Conservation (phyloP, 768 basidiomycete species). For the Hypholoma fasciculare region DNA sequence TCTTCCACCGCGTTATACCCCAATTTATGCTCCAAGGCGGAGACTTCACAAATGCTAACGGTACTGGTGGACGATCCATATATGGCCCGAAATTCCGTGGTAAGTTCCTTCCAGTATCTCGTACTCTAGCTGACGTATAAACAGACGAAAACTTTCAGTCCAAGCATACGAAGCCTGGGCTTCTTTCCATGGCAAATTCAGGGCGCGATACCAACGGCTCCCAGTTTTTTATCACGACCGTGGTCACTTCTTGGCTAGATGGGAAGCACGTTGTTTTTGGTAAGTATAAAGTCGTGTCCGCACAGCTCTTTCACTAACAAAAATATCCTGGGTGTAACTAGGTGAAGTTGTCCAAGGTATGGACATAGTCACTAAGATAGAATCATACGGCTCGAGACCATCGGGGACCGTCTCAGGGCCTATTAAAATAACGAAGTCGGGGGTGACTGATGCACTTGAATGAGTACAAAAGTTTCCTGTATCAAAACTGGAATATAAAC, state of each 20-base stretch:
- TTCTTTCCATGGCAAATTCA: conserved; percentile 83
- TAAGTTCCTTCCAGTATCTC: conserved; percentile 24
- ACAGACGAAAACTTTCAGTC: conserved; percentile 84
- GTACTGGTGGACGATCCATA: conserved; percentile 82
- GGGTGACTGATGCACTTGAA: not conserved
- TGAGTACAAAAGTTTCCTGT: not conserved
- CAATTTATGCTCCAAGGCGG: conserved; percentile 91
- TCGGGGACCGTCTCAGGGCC: conserved; percentile 39
- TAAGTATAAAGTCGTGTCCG: conserved; percentile 18
- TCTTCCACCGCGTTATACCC: conserved; percentile 87
- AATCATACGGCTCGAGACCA: conserved; percentile 32
- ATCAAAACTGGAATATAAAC: no score
- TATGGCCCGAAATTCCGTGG: conserved; percentile 71
- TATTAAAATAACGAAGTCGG: conserved; percentile 44
- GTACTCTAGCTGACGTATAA: not conserved
- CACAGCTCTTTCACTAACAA: not conserved
- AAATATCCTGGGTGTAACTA: not conserved
- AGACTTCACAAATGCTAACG: conserved; percentile 73
- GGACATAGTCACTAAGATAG: conserved; percentile 50
- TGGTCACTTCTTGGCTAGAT: conserved; percentile 70
- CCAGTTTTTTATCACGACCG: conserved; percentile 91
- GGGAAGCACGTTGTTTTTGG: conserved; percentile 74
- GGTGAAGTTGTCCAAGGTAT: conserved; percentile 52
- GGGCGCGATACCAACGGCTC: conserved; percentile 87
- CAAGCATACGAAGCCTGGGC: conserved; percentile 70